Evolutionary conservation across 805 yeast genomes (phyloP), one percentile per base, ranked within the genome.

Genomic region (Clavispora vitiphila): DNA sequence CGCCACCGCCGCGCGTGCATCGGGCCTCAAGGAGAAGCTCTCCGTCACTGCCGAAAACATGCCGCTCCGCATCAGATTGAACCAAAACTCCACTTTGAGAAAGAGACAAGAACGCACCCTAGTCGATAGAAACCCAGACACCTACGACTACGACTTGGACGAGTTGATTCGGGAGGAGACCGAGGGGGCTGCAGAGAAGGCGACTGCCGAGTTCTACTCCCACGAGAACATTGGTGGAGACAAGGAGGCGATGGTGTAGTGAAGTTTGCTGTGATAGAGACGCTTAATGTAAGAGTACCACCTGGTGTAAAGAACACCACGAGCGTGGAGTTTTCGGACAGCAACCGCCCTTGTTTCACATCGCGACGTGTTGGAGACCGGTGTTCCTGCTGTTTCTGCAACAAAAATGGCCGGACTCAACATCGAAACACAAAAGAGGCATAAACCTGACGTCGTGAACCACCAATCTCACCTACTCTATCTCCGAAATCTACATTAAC

Each of bases 91-190:
- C 2, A 49, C 47, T 1, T 49, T 64, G 45, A 49, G 65, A 39
- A 58, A 59, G 45, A 54, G 69, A 25, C 56, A 54, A 39, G 73
- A 65, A 25, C 63, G 58, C 44, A 48, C 63, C 35, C 69, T 64
- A 35, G 46, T 58, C 32, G 67, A 70, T 50, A 49, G 55, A 20
- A 54, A 69, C 45, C 74, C 74, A 6, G 64, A 69, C 54, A 64
- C 57, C 34, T 69, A 64, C 47, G 75, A 69, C 48, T 69, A 67
- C 38, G 75, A 70, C 41, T 56, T 70, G 40, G 74, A 70, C 47
- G 71, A 68, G 42, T 60, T 70, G 50, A 68, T 69, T 29, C 49
- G 54, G 20, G 74, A 70, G 35, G 71, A 65, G 39, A 54, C 49
- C 8, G 56, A 53, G 34, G 46, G 46, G 5, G 64, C 63, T 6